Percentiles rank a stretch among this genome's conserved stretches.
These are phyloP conservation scores for Suillus spraguei DNA, from an alignment of 768 basidiomycete species.

Conservation along the genomic window DNA sequence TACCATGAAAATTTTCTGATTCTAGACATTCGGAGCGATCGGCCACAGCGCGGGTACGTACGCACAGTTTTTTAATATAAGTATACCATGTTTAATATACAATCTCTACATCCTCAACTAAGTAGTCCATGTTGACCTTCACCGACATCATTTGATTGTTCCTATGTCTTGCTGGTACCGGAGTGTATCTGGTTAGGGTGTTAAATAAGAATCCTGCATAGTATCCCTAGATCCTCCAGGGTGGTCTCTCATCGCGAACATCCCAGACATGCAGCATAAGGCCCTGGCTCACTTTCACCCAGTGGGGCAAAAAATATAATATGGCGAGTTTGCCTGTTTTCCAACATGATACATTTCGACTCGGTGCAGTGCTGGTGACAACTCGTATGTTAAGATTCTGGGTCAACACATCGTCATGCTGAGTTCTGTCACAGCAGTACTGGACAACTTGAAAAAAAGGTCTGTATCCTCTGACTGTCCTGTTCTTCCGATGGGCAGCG, in stretches of 20 bases:
- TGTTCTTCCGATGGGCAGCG: slow-evolving; percentile 40
- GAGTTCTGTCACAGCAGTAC: slow-evolving; percentile 53
- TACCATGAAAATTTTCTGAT: too few relatives aligned
- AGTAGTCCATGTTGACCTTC: too few relatives aligned
- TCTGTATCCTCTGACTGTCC: slow-evolving; percentile 69
- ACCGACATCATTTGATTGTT: too few relatives aligned
- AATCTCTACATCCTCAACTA: too few relatives aligned
- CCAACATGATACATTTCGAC: background rate
- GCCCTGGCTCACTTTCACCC: slow-evolving; percentile 46
- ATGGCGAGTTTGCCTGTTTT: slow-evolving; percentile 31
- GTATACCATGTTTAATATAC: too few relatives aligned
- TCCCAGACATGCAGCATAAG: slow-evolving; percentile 50
- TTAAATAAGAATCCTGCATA: too few relatives aligned
- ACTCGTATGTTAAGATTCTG: slow-evolving; percentile 58
- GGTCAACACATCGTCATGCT: slow-evolving; percentile 61
- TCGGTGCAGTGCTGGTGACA: slow-evolving; percentile 45
- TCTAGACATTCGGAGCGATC: too few relatives aligned
- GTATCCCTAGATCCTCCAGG: too few relatives aligned
- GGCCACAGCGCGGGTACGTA: too few relatives aligned
- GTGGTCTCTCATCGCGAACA: slow-evolving; percentile 29
- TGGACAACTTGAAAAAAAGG: slow-evolving; percentile 71
- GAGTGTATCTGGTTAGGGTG: too few relatives aligned
- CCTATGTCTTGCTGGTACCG: too few relatives aligned
- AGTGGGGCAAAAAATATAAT: slow-evolving; percentile 49
- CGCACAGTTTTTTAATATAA: too few relatives aligned